phyloP scores from a whole-genome alignment of 2,329 filamentous ascomycete genomes.

The Orbilia ellipsospora region DNA sequence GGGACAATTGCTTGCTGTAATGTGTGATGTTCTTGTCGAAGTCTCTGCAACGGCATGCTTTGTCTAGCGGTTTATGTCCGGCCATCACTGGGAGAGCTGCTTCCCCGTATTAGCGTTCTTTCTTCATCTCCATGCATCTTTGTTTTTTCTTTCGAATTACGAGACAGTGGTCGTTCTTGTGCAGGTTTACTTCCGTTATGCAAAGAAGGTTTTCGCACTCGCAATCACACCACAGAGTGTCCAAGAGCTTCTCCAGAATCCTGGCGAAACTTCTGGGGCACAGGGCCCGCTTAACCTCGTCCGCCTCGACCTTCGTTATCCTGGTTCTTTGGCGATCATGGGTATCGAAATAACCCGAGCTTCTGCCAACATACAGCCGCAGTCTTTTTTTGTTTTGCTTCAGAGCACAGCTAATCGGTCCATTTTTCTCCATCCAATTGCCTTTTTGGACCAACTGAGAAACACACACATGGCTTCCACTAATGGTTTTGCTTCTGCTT shows the following conservation, averaged over 20 bases:
- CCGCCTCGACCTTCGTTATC: constrained; percentile 40
- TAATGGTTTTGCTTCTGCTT: constrained; percentile 21
- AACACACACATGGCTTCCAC: constrained; percentile 27
- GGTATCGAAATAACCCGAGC: constrained; percentile 22
- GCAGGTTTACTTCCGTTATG: constrained; percentile 41
- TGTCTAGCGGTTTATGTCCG: constrained; percentile 48
- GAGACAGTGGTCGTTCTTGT: constrained; percentile 20
- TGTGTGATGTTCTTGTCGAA: constrained; percentile 5
- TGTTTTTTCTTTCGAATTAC: constrained; percentile 10
- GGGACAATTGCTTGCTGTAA: constrained; percentile 12
- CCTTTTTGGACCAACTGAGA: constrained; percentile 33
- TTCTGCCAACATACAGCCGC: constrained; percentile 19
- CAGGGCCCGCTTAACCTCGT: constrained; percentile 25
- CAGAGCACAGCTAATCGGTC: neutral
- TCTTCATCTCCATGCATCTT: constrained; percentile 3
- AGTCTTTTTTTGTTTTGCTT: constrained; percentile 10
- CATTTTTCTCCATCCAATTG: constrained; percentile 47
- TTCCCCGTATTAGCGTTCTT: constrained; percentile 26
- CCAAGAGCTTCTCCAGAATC: constrained; percentile 18
- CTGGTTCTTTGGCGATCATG: constrained; percentile 33
- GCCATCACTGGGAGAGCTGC: constrained; percentile 24
- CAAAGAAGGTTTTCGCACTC: constrained; percentile 51
- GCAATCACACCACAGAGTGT: constrained; percentile 39
- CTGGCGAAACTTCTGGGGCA: constrained; percentile 18
- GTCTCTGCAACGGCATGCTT: constrained; percentile 48